Evolutionary conservation across 2,329 filamentous ascomycete genomes (phyloP).

Genomic region (Ustulina deusta): DNA sequence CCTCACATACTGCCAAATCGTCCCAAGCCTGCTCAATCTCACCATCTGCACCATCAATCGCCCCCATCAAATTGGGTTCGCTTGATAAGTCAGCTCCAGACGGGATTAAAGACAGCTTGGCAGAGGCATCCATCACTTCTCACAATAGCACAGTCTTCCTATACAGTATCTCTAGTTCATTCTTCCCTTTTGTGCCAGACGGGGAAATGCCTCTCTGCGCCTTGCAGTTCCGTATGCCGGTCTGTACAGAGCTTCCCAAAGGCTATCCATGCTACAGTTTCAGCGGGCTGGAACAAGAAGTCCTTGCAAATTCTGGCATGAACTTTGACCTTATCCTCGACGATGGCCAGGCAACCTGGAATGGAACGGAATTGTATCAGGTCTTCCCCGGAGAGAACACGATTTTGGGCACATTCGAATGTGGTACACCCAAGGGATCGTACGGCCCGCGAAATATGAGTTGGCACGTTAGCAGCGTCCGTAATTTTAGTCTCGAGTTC

Average conservation of each 20-base stretch:
- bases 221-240: conserved; percentile 51
- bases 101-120: conserved; percentile 37
- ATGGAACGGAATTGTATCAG: conserved; percentile 47
- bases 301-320: conserved; percentile 48
- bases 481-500: conserved; percentile 48
- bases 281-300: conserved; percentile 50
- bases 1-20: conserved; percentile 23
- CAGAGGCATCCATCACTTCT: conserved; percentile 43
- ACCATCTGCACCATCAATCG: conserved; percentile 47
- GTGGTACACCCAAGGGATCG: conserved; percentile 35
- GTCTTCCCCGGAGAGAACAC: conserved; percentile 47
- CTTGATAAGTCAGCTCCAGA: conserved; percentile 36
- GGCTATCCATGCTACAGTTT: conserved; percentile 52
- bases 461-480: conserved; percentile 48
- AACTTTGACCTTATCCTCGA: conserved; percentile 43
- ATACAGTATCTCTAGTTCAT: conserved; percentile 44
- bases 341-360: conserved; percentile 43
- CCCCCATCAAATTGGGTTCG: conserved; percentile 42
- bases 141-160: conserved; percentile 45
- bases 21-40: conserved; percentile 41
- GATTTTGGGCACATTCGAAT: conserved; percentile 49
- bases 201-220: conserved; percentile 43
- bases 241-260: conserved; percentile 46
- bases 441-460: conserved; percentile 41
- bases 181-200: conserved; percentile 30